Evolutionary conservation across 2,329 filamentous ascomycete genomes (phyloP).

Genomic region (Leptodontidium sp.): DNA sequence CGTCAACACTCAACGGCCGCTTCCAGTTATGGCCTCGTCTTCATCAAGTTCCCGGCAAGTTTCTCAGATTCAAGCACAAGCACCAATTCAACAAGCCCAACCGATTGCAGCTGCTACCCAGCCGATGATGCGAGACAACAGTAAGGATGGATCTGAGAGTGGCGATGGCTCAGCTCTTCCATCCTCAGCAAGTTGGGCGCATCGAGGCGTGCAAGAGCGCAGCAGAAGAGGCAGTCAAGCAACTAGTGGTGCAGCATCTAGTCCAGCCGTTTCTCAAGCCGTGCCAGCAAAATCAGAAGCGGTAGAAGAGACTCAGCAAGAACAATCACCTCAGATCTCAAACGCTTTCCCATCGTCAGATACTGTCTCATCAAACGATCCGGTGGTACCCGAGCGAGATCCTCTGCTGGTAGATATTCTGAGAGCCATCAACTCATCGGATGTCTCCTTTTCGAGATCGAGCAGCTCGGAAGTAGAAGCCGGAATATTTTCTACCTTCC

Average conservation of each 20-base stretch:
- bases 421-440: constrained; percentile 56
- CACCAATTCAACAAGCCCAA: constrained; percentile 46
- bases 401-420: constrained; percentile 51
- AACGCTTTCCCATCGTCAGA: constrained; percentile 3
- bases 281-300: constrained; percentile 62
- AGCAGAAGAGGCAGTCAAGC: constrained; percentile 80
- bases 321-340: constrained; percentile 3
- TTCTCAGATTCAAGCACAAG: constrained; percentile 48
- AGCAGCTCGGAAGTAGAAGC: constrained; percentile 54
- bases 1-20: constrained; percentile 77
- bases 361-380: constrained; percentile 20
- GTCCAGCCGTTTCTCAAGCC: constrained; percentile 75
- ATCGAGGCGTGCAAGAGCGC: constrained; percentile 68
- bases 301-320: constrained; percentile 44
- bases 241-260: constrained; percentile 82
- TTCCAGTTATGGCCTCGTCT: constrained; percentile 59
- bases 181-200: constrained; percentile 93
- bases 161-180: constrained; percentile 92
- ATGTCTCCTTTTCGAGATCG: constrained; percentile 55
- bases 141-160: constrained; percentile 77
- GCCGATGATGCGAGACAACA: constrained; percentile 78
- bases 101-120: constrained; percentile 55
- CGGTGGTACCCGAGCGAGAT: constrained; percentile 36
- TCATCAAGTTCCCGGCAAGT: constrained; percentile 64
- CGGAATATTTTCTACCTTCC: constrained; percentile 60